Base-by-base conservation (phyloP, 2,329 filamentous ascomycete species). In the Bipolaris gigantea region DNA sequence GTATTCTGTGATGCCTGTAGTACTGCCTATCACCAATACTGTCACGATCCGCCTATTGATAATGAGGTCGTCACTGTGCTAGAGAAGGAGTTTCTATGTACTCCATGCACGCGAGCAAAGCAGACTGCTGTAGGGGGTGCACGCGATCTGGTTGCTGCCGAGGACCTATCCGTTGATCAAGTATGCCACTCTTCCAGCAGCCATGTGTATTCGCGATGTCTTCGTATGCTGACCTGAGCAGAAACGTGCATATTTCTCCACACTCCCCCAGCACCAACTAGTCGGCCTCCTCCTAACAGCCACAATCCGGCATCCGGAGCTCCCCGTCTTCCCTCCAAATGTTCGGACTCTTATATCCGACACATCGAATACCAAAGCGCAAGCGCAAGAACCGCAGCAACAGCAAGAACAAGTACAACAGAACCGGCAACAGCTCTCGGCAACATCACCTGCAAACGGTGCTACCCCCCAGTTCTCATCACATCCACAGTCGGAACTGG, bases 1-100 rank as follows among this genome's bases (percentile, higher is more conserved):
- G 89, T 94, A 2, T 91, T 92, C 73, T 95, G 90, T 76, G 89
- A 93, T 73, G 86, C 86, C 15, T 95, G 90, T 77, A 89, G 90
- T 70, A 80, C 81, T 27, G 84, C 86, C 38, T 95, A 90, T 83
- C 90, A 95, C 73, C 89, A 92, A 71, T 84, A 85, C 65, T 95
- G 90, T 67, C 90, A 95, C 71, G 83, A 89, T 54, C 90, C 90
- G 1, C 82, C 83, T 8, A 89, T 95, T 56, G 80, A 82, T n/a
- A 83, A 87, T 57, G 83, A 87, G 16, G 84, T 88, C 18, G 83
- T 92, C 42, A 80, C 81, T 33, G 82, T 89, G 56, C 79, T 85
- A 59, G 83, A 84, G 57, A 83, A 83, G 55, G 84, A 86, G 60
- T 94, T 90, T 89, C 84, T 85, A 66, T 94, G 90, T 66, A 75